These are phyloP conservation scores for Coix lacrymajobi DNA, from an alignment of 176 grass and related monocot species.

Conservation along the genomic window DNA sequence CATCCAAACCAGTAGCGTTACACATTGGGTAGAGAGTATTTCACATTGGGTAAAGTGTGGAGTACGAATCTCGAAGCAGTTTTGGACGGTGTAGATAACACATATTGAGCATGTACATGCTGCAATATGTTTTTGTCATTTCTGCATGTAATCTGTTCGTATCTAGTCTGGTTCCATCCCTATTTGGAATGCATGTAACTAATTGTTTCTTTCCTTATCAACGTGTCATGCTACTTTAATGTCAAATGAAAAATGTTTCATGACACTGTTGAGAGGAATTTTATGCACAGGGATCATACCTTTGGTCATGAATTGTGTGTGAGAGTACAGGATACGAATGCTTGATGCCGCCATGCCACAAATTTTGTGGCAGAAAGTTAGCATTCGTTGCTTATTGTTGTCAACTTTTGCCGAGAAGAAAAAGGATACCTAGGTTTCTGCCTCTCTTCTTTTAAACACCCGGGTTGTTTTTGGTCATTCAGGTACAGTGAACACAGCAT, in stretches of 20 bases:
- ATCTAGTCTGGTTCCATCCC: background rate
- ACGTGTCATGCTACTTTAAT: background rate
- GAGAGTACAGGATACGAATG: background rate
- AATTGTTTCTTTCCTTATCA: conserved; percentile 7
- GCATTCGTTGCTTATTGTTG: background rate
- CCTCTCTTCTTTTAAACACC: background rate
- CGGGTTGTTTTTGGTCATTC: background rate
- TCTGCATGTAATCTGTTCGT: no score
- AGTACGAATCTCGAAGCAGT: no score
- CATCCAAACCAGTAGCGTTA: no score
- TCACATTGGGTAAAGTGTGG: no score
- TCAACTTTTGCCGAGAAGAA: background rate
- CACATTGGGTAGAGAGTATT: no score
- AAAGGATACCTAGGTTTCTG: background rate
- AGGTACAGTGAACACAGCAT: background rate
- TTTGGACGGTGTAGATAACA: no score
- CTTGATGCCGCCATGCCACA: background rate
- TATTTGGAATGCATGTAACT: background rate
- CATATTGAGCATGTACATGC: no score
- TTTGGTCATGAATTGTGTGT: conserved; percentile 29
- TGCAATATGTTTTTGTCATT: no score
- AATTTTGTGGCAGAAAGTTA: conserved; percentile 32
- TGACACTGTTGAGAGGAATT: conserved; percentile 1
- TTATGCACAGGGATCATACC: background rate
- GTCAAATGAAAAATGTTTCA: background rate